Evolutionary conservation across 805 yeast species (phyloP).

Genomic region (Kurtzmaniella cleridarum): DNA sequence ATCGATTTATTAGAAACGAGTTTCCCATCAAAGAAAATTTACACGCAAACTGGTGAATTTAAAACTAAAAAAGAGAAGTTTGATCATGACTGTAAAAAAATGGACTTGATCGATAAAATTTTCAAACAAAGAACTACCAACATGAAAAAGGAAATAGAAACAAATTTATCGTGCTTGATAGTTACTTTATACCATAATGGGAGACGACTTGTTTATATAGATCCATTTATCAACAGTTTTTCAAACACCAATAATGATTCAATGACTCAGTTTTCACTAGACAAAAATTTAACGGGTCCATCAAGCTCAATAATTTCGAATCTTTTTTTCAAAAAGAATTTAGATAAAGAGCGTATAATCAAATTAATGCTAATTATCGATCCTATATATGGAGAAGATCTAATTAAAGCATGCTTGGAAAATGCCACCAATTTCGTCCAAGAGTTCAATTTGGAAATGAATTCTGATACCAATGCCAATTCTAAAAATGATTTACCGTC

Average conservation of each 20-base stretch:
- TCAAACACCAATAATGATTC: conserved; percentile 24
- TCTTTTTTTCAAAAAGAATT: conserved; percentile 16
- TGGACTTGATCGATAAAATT: conserved; percentile 9
- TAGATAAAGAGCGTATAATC: conserved; percentile 7
- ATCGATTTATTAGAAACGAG: conserved; percentile 20
- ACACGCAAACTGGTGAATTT: neutral
- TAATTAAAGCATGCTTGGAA: conserved; percentile 21
- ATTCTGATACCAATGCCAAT: neutral
- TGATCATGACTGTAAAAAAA: conserved; percentile 2
- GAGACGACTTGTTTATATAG: conserved; percentile 18
- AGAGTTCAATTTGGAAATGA: conserved; percentile 10
- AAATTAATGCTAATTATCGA: conserved; percentile 24
- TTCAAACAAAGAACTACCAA: conserved; percentile 16
- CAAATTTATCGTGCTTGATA: conserved; percentile 23
- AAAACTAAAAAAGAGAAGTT: conserved; percentile 1
- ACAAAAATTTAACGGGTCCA: conserved; percentile 6
- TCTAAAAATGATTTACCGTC: conserved; percentile 1
- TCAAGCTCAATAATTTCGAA: conserved; percentile 23
- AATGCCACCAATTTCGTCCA: conserved; percentile 20
- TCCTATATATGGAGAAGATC: conserved; percentile 16
- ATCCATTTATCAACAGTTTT: conserved; percentile 20
- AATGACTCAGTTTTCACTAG: conserved; percentile 19
- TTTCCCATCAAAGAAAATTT: neutral
- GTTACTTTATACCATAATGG: conserved; percentile 16
- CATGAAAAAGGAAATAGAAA: conserved; percentile 14